Percentiles rank a stretch among this genome's conserved stretches.
These are phyloP conservation scores for Phytophthora citrophthora DNA, from an alignment of 352 stramenopile species.

Conservation along the genomic window DNA sequence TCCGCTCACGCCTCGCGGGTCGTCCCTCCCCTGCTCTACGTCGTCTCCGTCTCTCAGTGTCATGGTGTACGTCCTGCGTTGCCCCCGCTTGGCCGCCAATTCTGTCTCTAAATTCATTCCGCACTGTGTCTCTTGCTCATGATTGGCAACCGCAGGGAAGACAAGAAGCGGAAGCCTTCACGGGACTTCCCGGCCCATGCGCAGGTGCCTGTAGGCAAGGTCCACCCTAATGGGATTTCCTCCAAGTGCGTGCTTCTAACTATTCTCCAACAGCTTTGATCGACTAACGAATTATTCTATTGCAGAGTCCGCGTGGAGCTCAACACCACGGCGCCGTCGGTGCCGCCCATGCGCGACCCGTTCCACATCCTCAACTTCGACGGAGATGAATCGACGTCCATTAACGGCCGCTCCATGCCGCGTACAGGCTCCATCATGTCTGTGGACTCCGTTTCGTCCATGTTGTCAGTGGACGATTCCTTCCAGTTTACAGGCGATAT, in stretches of 20 bases:
- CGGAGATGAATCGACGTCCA: constrained; percentile 17
- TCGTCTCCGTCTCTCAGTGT: constrained; percentile 21
- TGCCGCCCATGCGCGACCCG: constrained; percentile 80
- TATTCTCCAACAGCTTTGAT: not conserved
- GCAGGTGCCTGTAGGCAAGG: constrained; percentile 70
- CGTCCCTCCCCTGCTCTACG: constrained; percentile 8
- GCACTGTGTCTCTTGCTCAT: constrained; percentile 20
- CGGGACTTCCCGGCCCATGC: constrained; percentile 77
- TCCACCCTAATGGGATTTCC: constrained; percentile 45
- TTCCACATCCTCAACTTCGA: constrained; percentile 78
- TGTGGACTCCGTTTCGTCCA: constrained; percentile 59
- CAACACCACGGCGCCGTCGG: constrained; percentile 45
- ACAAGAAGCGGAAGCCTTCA: constrained; percentile 89
- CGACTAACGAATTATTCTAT: not conserved
- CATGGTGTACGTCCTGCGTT: constrained; percentile 34
- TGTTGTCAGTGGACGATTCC: constrained; percentile 69
- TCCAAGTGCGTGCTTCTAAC: constrained; percentile 27
- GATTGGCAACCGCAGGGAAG: constrained; percentile 44
- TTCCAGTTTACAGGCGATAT: constrained; percentile 44
- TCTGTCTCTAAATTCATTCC: constrained; percentile 8
- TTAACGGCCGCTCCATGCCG: constrained; percentile 25
- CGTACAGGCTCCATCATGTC: constrained; percentile 70
- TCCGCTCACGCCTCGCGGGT: constrained; percentile 7
- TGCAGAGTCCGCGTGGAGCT: constrained; percentile 58
- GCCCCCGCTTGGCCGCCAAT: not conserved